These are phyloP conservation scores for Galerina sulciceps DNA, from an alignment of 768 basidiomycete species.

Conservation along the genomic window DNA sequence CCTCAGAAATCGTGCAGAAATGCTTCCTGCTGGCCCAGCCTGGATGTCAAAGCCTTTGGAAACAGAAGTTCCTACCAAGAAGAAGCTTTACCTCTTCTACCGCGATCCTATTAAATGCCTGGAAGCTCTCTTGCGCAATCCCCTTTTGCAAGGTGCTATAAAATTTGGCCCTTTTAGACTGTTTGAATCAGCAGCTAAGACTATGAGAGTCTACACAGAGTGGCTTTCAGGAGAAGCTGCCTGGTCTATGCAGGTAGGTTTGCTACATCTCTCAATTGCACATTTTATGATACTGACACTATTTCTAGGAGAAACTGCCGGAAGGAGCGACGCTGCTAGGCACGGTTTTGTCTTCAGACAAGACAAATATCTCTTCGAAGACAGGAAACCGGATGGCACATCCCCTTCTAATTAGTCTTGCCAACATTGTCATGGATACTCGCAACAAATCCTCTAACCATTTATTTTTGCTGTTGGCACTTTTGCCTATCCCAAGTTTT, in stretches of 20 bases:
- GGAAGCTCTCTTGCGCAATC: constrained; percentile 27
- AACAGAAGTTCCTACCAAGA: constrained; percentile 26
- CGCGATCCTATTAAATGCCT: constrained; percentile 30
- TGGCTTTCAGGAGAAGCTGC: constrained; percentile 23
- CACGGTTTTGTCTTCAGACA: constrained; percentile 32
- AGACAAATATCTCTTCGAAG: constrained; percentile 33
- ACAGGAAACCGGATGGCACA: constrained; percentile 34
- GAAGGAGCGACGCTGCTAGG: constrained; percentile 31
- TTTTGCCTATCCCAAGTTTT: constrained; percentile 36
- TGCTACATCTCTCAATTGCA: neutral
- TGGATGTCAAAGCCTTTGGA: constrained; percentile 23
- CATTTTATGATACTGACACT: too few relatives aligned
- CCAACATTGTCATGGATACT: constrained; percentile 33
- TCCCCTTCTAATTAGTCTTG: constrained; percentile 31
- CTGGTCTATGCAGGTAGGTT: constrained; percentile 24
- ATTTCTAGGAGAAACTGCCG: constrained; percentile 20
- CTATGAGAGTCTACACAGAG: constrained; percentile 19
- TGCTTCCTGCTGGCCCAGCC: constrained; percentile 27
- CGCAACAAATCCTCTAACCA: constrained; percentile 34
- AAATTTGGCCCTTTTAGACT: constrained; percentile 17
- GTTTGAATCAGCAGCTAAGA: constrained; percentile 11
- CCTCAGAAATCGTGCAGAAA: constrained; percentile 27
- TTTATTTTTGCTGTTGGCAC: constrained; percentile 28
- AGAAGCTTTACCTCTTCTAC: constrained; percentile 28
- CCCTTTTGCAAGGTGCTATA: constrained; percentile 26